Conservation (phyloP, 2,329 filamentous ascomycete genomes). For the Ophiosphaerella herpotricha region DNA sequence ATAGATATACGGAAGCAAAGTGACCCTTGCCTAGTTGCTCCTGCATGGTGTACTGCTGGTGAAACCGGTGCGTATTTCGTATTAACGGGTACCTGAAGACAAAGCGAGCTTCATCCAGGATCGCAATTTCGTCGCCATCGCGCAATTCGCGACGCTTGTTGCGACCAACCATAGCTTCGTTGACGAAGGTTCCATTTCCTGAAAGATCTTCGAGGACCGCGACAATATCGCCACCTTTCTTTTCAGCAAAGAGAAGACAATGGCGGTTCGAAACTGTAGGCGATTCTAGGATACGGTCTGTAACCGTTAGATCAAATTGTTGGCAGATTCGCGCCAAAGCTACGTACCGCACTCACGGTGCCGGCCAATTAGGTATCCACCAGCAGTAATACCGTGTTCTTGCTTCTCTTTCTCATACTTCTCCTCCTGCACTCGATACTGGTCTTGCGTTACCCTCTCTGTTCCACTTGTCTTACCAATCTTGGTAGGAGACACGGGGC, state of each 20-base stretch:
- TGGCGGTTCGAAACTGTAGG: conserved; percentile 87
- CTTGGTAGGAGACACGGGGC: conserved; percentile 60
- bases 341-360: conserved; percentile 89
- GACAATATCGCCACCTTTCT: conserved; percentile 59
- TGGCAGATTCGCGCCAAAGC: background rate
- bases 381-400: conserved; percentile 63
- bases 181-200: conserved; percentile 95
- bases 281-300: conserved; percentile 73
- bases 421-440: conserved; percentile 66
- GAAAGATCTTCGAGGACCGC: conserved; percentile 92
- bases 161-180: conserved; percentile 85
- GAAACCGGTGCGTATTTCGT: conserved; percentile 70
- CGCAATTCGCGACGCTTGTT: conserved; percentile 89
- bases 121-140: conserved; percentile 87
- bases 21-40: conserved; percentile 92
- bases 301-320: conserved; percentile 31
- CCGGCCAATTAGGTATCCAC: conserved; percentile 88
- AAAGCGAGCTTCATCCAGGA: conserved; percentile 83
- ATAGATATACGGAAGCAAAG: conserved; percentile 91
- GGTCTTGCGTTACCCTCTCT: conserved; percentile 54
- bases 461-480: conserved; percentile 44
- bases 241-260: conserved; percentile 70
- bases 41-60: conserved; percentile 81
- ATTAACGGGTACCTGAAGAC: conserved; percentile 81
- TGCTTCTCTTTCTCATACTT: conserved; percentile 62